Evolutionary conservation across 1,284 basidiomycete species (phyloP).

Genomic region (Heterobasidion occidentale): DNA sequence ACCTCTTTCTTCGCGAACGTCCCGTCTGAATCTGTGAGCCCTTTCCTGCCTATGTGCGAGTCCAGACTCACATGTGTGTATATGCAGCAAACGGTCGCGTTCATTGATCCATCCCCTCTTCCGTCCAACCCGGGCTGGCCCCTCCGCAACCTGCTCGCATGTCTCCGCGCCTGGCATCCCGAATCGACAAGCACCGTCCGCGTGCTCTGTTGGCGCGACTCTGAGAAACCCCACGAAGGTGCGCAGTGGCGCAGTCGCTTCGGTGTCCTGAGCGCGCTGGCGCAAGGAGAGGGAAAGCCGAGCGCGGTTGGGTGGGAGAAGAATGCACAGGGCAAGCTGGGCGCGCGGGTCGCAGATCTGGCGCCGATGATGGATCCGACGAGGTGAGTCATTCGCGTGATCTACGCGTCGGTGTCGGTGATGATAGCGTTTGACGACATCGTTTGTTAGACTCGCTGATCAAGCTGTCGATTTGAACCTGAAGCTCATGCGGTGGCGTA

Average conservation of each 20-base stretch:
- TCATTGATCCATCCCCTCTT: slow-evolving; percentile 84
- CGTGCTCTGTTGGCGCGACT: slow-evolving; percentile 71
- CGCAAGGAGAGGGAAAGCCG: slow-evolving; percentile 29
- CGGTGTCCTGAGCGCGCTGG: slow-evolving; percentile 37
- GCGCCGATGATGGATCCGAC: slow-evolving; percentile 94
- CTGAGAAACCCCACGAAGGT: slow-evolving; percentile 33
- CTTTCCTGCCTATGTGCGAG: neutral
- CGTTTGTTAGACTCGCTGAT: slow-evolving; percentile 64
- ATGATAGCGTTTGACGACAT: neutral
- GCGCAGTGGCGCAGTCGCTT: slow-evolving; percentile 54
- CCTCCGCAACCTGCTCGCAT: slow-evolving; percentile 85
- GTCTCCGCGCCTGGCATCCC: slow-evolving; percentile 54
- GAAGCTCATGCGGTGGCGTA: slow-evolving; percentile 97
- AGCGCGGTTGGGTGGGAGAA: slow-evolving; percentile 93
- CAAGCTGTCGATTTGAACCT: slow-evolving; percentile 97
- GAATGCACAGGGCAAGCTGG: slow-evolving; percentile 78
- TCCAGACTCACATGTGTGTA: neutral
- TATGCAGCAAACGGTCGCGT: slow-evolving; percentile 56
- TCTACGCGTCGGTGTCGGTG: neutral
- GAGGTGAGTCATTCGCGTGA: slow-evolving; percentile 31
- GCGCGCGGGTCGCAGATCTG: slow-evolving; percentile 84
- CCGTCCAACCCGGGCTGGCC: slow-evolving; percentile 88
- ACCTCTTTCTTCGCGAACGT: slow-evolving; percentile 41
- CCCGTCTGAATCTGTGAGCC: slow-evolving; percentile 29
- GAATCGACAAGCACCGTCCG: slow-evolving; percentile 42